Percentiles rank a stretch among this genome's conserved stretches.
phyloP scores from a whole-genome alignment of 768 basidiomycete genomes.

The Lepiota brunneoincarnata region DNA sequence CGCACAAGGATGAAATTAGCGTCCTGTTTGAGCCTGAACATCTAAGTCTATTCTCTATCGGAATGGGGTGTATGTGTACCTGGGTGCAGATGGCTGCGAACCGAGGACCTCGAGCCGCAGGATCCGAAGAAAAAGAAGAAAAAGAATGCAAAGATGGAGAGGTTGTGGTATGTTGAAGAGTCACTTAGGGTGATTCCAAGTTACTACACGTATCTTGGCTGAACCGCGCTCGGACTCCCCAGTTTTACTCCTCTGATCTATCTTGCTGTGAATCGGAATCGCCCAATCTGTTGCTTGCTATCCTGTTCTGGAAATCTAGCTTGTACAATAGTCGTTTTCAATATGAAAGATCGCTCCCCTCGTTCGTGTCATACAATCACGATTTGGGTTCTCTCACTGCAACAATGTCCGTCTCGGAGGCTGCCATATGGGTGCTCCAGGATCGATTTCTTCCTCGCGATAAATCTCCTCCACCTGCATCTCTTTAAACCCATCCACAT shows the following conservation, averaged over 20 bases:
- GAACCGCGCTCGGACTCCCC: neutral
- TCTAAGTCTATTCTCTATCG: slow-evolving; percentile 39
- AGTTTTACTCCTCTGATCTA: neutral
- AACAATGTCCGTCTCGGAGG: slow-evolving; percentile 2
- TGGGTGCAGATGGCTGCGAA: slow-evolving; percentile 67
- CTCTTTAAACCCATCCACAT: slow-evolving; percentile 4
- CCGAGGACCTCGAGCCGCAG: slow-evolving; percentile 17
- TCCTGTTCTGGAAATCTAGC: neutral
- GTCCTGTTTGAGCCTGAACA: slow-evolving; percentile 50
- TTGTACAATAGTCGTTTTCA: slow-evolving; percentile 4
- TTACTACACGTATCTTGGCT: slow-evolving; percentile 28
- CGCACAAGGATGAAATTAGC: slow-evolving; percentile 55
- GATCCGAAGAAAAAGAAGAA: slow-evolving; percentile 35
- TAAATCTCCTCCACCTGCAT: slow-evolving; percentile 1
- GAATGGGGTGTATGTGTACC: slow-evolving; percentile 62
- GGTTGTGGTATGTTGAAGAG: slow-evolving; percentile 44
- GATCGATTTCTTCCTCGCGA: neutral
- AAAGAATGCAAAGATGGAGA: slow-evolving; percentile 30
- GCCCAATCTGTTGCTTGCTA: neutral
- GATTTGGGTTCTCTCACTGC: neutral
- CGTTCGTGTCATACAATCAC: neutral
- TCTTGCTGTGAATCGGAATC: neutral
- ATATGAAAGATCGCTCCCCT: neutral
- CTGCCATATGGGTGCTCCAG: neutral
- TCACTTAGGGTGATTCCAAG: slow-evolving; percentile 35